Base-by-base conservation (phyloP, 108 stramenopile genomes). In the Nannochloropsis gaditana region DNA sequence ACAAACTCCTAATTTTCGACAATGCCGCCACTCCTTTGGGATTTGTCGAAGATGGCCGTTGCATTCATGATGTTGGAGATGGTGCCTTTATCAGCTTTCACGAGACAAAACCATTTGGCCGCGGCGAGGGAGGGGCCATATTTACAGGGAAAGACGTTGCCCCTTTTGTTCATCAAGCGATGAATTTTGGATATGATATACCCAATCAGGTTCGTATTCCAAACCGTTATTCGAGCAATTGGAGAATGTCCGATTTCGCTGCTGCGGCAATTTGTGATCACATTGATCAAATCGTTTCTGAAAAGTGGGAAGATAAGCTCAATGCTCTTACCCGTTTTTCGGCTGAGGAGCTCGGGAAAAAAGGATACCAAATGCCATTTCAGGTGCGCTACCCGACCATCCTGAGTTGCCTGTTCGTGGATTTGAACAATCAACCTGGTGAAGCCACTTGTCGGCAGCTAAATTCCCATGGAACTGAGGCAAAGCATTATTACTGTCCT, bases 21-120 rank as follows among this genome's bases (percentile, higher is more conserved):
- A 50, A 50, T 50, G 47, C 47, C 47, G 47, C 47, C 47, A 50
- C 47, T 50, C 47, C 47, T 50, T 50, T 50, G 47, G 47, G 47
- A 50, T 50, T 50, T 50, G 47, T 50, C 47, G 47, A 50, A 11
- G 47, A 50, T 50, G 47, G 47, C 47, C 47, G 47, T 50, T 50
- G 47, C 47, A 50, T 50, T 50, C 47, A 50, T 50, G 47, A 50
- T 50, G 47, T 50, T 50, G 47, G 47, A 50, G 47, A 50, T 50
- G 47, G 47, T 50, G 47, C 47, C 47, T 50, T 50, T 50, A 50
- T 50, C 47, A 50, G 47, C 47, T 50, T 50, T 50, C 47, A 50
- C 47, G 47, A 50, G 47, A 50, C 47, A 50, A 50, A 50, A 50
- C 47, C 47, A 50, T 50, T 50, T 50, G 47, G 47, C 47, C 47